phyloP scores from a whole-genome alignment of 306 rosid species.

The Leucaena leucocephala region DNA sequence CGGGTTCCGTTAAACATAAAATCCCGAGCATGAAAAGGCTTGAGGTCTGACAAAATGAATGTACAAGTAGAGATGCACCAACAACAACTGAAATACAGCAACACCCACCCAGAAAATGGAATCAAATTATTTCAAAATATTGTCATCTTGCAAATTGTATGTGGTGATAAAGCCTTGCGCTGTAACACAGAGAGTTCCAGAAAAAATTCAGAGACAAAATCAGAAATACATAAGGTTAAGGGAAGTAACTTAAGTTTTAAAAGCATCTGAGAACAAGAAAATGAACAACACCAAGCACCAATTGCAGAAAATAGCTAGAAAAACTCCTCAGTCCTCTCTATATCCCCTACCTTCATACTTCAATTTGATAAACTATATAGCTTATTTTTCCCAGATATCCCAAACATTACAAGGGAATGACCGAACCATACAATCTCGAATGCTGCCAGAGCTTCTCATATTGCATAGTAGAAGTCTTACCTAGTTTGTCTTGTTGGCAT shows the following conservation, averaged over 20 bases:
- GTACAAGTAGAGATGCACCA: slow-evolving; percentile 28
- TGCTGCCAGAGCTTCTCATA: slow-evolving; percentile 24
- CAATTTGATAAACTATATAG: background rate
- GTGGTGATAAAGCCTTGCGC: slow-evolving; percentile 4
- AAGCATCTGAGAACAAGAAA: background rate
- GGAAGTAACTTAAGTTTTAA: slow-evolving; percentile 1
- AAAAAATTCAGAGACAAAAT: slow-evolving; percentile 15
- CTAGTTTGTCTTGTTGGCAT: slow-evolving; percentile 40
- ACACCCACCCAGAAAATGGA: slow-evolving; percentile 22
- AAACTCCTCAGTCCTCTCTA: background rate
- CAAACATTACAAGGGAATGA: background rate
- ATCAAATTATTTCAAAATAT: slow-evolving; percentile 22
- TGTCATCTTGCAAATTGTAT: slow-evolving; percentile 1
- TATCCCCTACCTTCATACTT: background rate
- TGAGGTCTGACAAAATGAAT: slow-evolving; percentile 17
- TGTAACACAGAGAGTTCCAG: slow-evolving; percentile 8
- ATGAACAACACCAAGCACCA: background rate
- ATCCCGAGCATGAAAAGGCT: slow-evolving; percentile 16
- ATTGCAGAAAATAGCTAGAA: background rate
- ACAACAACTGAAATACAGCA: slow-evolving; percentile 30
- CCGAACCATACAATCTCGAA: slow-evolving; percentile 30
- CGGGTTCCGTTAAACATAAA: slow-evolving; percentile 27
- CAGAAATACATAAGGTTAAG: background rate
- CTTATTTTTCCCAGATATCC: background rate
- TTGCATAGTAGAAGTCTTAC: slow-evolving; percentile 40